Percentiles rank a stretch among this genome's conserved stretches.
Conservation (phyloP, 106 monocot species). For the Hemerocallis citrina region DNA sequence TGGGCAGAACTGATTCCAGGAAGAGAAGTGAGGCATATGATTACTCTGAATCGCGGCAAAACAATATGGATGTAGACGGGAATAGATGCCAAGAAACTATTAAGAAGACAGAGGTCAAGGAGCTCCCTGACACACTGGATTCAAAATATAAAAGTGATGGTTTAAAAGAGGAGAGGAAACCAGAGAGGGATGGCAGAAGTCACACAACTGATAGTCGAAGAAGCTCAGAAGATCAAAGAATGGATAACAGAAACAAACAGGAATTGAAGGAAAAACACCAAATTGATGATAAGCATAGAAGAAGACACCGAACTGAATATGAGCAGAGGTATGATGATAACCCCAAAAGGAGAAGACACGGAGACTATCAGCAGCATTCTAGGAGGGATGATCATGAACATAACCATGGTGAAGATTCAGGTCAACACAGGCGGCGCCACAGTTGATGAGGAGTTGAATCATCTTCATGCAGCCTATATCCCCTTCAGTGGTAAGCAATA, state of each 20-base stretch:
- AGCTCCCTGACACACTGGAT: background rate
- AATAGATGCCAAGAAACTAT: background rate
- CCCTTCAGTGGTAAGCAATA: too few relatives aligned
- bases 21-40: background rate
- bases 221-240: constrained; percentile 2
- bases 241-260: constrained; percentile 4
- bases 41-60: constrained; percentile 1
- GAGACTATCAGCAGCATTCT: background rate
- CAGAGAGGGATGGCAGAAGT: constrained; percentile 10
- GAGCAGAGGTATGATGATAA: constrained; percentile 8
- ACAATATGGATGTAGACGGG: background rate
- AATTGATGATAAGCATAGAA: constrained; percentile 1
- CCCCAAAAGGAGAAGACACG: constrained; percentile 16
- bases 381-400: constrained; percentile 6
- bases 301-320: constrained; percentile 9
- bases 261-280: constrained; percentile 5
- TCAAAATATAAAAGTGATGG: constrained; percentile 1
- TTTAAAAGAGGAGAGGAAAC: constrained; percentile 8
- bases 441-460: background rate
- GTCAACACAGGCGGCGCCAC: constrained; percentile 7
- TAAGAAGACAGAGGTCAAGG: constrained; percentile 6
- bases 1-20: constrained; percentile 5
- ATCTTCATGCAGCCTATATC: background rate
- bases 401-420: constrained; percentile 8
- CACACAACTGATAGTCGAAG: background rate